Evolutionary conservation across 2,329 filamentous ascomycete species (phyloP).

Genomic region (Phialemoniopsis sp.): DNA sequence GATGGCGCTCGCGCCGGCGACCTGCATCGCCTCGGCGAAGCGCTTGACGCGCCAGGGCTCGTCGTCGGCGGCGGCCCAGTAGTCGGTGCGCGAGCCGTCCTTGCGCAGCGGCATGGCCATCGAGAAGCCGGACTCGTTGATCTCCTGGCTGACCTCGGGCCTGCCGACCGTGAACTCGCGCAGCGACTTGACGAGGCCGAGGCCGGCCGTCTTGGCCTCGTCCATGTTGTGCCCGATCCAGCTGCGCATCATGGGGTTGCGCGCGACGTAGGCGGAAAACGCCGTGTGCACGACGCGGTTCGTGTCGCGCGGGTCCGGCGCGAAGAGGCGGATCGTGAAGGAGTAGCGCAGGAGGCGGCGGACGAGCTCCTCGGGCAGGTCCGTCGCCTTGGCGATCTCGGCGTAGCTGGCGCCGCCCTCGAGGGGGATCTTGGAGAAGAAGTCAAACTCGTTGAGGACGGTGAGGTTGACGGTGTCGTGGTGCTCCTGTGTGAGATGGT

Average conservation of each 20-base stretch:
- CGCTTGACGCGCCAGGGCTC: constrained; percentile 29
- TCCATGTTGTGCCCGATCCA: constrained; percentile 31
- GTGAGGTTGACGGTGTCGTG: constrained; percentile 24
- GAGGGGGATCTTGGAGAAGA: constrained; percentile 45
- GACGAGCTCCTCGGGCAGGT: constrained; percentile 32
- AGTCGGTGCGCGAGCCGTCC: too few species aligned
- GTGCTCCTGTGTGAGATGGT: not conserved
- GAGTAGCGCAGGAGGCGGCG: constrained; percentile 31
- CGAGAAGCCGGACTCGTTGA: constrained; percentile 27
- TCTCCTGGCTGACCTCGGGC: constrained; percentile 22
- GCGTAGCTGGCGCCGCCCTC: constrained; percentile 36
- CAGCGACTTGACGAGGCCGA: constrained; percentile 25
- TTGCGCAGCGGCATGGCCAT: too few species aligned
- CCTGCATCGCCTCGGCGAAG: constrained; percentile 36
- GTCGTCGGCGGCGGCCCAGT: constrained; percentile 34
- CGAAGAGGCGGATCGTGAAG: constrained; percentile 31
- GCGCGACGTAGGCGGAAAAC: constrained; percentile 30
- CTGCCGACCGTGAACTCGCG: constrained; percentile 23
- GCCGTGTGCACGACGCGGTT: constrained; percentile 27
- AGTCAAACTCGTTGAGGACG: constrained; percentile 46
- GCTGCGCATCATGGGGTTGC: constrained; percentile 23
- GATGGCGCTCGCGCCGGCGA: constrained; percentile 21
- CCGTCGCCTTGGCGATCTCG: constrained; percentile 29
- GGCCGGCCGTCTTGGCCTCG: constrained; percentile 29
- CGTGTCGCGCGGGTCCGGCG: constrained; percentile 16